phyloP scores from a whole-genome alignment of 345 rosid species.

The Syzygium aqueum region DNA sequence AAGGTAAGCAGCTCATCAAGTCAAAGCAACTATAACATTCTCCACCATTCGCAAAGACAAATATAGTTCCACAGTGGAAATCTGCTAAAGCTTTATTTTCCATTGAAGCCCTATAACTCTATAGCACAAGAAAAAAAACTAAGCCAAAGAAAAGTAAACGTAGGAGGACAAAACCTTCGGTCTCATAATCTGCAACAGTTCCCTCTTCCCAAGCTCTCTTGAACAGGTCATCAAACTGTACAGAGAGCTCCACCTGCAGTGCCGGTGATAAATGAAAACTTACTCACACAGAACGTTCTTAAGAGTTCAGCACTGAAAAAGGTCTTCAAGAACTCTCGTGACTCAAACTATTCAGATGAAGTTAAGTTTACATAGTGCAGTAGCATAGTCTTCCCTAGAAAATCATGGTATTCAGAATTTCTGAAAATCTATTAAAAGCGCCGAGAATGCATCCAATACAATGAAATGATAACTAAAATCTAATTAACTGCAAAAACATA shows the following conservation, averaged over 20 bases:
- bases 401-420: not conserved
- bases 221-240: slow-evolving; percentile 86
- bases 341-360: not conserved
- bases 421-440: not conserved
- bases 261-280: not conserved
- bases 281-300: not conserved
- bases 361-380: not conserved
- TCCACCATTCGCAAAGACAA: not conserved
- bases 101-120: not conserved
- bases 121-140: not conserved
- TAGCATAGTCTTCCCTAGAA: not conserved
- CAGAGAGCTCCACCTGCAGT: slow-evolving; percentile 65
- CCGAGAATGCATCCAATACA: not conserved
- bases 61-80: not conserved
- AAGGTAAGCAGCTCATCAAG: not conserved
- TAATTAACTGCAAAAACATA: slow-evolving; percentile 22
- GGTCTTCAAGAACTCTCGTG: not conserved
- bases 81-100: not conserved
- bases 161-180: slow-evolving; percentile 31
- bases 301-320: not conserved
- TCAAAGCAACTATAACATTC: not conserved
- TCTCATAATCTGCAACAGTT: slow-evolving; percentile 30
- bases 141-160: not conserved
- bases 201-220: slow-evolving; percentile 93
- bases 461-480: not conserved